These are phyloP conservation scores for Penicillium daleae DNA, from an alignment of 495 filamentous ascomycete species.

Conservation along the genomic window DNA sequence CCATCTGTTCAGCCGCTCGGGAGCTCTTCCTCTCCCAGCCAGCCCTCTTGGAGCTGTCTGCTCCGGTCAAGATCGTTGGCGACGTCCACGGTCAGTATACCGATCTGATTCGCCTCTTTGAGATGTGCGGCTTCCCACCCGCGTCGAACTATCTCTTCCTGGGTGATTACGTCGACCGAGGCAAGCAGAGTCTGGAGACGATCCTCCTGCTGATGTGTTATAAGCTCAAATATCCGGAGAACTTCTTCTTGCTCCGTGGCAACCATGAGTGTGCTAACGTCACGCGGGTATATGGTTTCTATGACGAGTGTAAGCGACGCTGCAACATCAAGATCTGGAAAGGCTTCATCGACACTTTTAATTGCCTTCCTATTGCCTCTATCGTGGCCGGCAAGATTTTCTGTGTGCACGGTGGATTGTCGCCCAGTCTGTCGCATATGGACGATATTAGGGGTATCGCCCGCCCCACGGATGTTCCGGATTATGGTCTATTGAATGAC, in stretches of 20 bases:
- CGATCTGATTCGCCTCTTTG: slow-evolving; percentile 95
- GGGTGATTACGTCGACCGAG: slow-evolving; percentile 96
- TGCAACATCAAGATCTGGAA: slow-evolving; percentile 99
- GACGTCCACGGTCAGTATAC: slow-evolving; percentile 99
- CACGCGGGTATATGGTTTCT: slow-evolving; percentile 97
- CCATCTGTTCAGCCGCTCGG: slow-evolving; percentile 83
- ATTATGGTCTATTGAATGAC: slow-evolving; percentile 96
- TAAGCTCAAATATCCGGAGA: slow-evolving; percentile 98
- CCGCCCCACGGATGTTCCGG: slow-evolving; percentile 94
- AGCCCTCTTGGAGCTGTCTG: slow-evolving; percentile 84
- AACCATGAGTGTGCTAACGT: slow-evolving; percentile 99
- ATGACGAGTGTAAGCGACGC: slow-evolving; percentile 97
- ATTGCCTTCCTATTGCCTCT: slow-evolving; percentile 90
- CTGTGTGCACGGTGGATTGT: slow-evolving; percentile 96
- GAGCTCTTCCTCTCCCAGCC: slow-evolving; percentile 93
- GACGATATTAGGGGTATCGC: slow-evolving; percentile 97
- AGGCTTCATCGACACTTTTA: slow-evolving; percentile 98
- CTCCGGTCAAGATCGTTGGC: slow-evolving; percentile 98
- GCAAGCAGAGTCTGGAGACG: slow-evolving; percentile 96
- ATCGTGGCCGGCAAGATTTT: slow-evolving; percentile 99
- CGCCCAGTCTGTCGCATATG: slow-evolving; percentile 92
- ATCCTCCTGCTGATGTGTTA: slow-evolving; percentile 96
- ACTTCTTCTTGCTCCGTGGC: slow-evolving; percentile 95
- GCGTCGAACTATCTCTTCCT: slow-evolving; percentile 94
- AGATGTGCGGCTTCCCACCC: slow-evolving; percentile 98